phyloP scores from a whole-genome alignment of 768 basidiomycete species.

The Piloderma croceum region DNA sequence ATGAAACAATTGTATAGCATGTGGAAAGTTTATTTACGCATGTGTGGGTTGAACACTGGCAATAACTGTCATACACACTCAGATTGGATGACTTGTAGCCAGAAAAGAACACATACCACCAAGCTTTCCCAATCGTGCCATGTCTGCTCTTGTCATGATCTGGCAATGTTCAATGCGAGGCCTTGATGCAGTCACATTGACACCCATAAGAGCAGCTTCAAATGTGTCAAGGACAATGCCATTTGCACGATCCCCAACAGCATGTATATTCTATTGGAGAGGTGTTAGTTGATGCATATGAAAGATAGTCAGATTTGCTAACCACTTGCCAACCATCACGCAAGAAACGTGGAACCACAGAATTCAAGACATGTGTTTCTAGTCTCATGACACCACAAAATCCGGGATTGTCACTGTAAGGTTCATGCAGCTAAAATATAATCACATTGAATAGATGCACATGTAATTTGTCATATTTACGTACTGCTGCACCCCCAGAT shows the following conservation, averaged over 20 bases:
- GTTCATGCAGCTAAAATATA: slow-evolving; percentile 70
- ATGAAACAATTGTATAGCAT: too few species aligned
- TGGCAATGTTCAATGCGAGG: slow-evolving; percentile 91
- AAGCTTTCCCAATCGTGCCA: slow-evolving; percentile 68
- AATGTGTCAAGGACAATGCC: slow-evolving; percentile 79
- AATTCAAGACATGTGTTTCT: slow-evolving; percentile 52
- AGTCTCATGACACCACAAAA: slow-evolving; percentile 77
- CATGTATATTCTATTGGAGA: slow-evolving; percentile 68
- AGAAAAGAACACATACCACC: slow-evolving; percentile 62
- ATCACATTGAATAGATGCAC: too few species aligned
- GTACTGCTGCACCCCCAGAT: slow-evolving; percentile 84
- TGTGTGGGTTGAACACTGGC: slow-evolving; percentile 90
- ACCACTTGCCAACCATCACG: slow-evolving; percentile 89
- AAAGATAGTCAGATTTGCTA: slow-evolving; percentile 24
- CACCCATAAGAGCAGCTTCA: slow-evolving; percentile 56
- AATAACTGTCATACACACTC: too few species aligned
- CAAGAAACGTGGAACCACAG: slow-evolving; percentile 64
- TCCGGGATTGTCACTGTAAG: slow-evolving; percentile 73
- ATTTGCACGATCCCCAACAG: slow-evolving; percentile 86
- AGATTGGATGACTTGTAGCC: background rate
- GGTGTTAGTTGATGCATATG: slow-evolving; percentile 1
- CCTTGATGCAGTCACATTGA: slow-evolving; percentile 58
- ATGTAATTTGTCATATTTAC: too few species aligned
- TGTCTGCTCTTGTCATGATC: slow-evolving; percentile 71
- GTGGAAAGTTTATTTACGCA: slow-evolving; percentile 47